Evolutionary conservation across 2,329 filamentous ascomycete genomes (phyloP), one percentile per base, ranked within the genome.

Genomic region (Fusarium veterinarium): DNA sequence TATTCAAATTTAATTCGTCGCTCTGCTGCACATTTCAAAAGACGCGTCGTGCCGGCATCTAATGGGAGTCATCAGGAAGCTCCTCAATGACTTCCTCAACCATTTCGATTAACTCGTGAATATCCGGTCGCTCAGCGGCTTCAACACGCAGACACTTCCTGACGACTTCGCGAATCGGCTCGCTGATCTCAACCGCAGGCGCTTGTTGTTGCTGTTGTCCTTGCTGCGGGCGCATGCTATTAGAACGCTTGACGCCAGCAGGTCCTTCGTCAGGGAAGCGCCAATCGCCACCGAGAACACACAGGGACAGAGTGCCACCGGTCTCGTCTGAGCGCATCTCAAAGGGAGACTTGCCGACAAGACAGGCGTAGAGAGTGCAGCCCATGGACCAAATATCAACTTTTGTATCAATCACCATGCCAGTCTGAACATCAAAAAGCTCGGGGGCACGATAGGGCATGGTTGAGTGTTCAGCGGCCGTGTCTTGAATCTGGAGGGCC

Each of bases 371-470:
- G 48, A 99, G 87, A n/a, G 96, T 98, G 86, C 96, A 98, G 57
- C 96, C 96, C 28, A 99, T 85, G 20, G 94, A 97, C 96, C 96
- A 99, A 74, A 99, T 97, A 82, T 99, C 96, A 44, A 97, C 94
- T 81, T 98, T 98, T 17, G 95, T 97, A 83, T 98, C 96, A 79
- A 99, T 92, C 56, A 94, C 90, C 53, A 92, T 91, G 71, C 94
- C 95, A 6, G 95, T 98, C 84, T 97, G 97, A 63, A 98, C 96
- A 81, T 99, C 96, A 82, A 99, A 99, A 68, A 99, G 91, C 83
- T 99, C 96, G 0, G 96, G 96, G 3, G 96, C 96, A 67, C 96
- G 94, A 84, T 99, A 99, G 1, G 96, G 95, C 95, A 99, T 98
- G 44, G 96, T 99, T 73, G 92, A 95, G 86, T 98, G 95, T 82